Evolutionary conservation across 2,329 filamentous ascomycete genomes (phyloP).

Genomic region (Fonsecaea monophora): DNA sequence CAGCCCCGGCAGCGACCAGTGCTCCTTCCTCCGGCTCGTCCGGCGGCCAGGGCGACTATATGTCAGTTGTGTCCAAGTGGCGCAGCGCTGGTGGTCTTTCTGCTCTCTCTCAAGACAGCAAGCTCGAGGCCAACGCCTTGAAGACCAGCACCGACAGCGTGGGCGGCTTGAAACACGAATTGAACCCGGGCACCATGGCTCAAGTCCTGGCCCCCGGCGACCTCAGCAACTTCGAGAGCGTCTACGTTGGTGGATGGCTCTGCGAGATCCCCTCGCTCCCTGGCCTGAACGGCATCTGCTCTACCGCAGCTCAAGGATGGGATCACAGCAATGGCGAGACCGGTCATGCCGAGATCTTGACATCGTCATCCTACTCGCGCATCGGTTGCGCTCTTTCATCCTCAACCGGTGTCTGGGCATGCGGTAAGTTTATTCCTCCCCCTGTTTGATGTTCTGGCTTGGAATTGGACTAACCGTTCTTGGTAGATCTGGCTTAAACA

Average conservation of each 20-base stretch:
- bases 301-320: slow-evolving; percentile 35
- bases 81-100: slow-evolving; percentile 33
- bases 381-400: slow-evolving; percentile 28
- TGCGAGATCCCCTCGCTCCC: slow-evolving; percentile 37
- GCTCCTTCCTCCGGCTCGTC: slow-evolving; percentile 10
- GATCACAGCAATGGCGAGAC: slow-evolving; percentile 35
- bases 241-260: slow-evolving; percentile 41
- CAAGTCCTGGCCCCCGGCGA: slow-evolving; percentile 40
- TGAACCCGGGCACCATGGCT: slow-evolving; percentile 39
- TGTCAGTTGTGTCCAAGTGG: slow-evolving; percentile 35
- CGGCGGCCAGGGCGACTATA: slow-evolving; percentile 24
- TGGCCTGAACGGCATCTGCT: slow-evolving; percentile 37
- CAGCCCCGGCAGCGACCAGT: slow-evolving; percentile 5
- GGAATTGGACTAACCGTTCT: too few relatives aligned
- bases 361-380: slow-evolving; percentile 28
- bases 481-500: slow-evolving; percentile 25
- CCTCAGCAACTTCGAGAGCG: slow-evolving; percentile 37
- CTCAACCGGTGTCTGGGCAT: slow-evolving; percentile 32
- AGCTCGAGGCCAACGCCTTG: slow-evolving; percentile 37
- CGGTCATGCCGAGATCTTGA: slow-evolving; percentile 38
- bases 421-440: neutral
- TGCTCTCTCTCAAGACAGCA: slow-evolving; percentile 32
- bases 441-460: too few relatives aligned
- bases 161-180: slow-evolving; percentile 35
- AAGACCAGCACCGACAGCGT: slow-evolving; percentile 36